Percentiles rank a stretch among this genome's conserved stretches.
Conservation (phyloP, 2,329 filamentous ascomycete genomes). For the Xenosphaeropsis pyriputrescens region DNA sequence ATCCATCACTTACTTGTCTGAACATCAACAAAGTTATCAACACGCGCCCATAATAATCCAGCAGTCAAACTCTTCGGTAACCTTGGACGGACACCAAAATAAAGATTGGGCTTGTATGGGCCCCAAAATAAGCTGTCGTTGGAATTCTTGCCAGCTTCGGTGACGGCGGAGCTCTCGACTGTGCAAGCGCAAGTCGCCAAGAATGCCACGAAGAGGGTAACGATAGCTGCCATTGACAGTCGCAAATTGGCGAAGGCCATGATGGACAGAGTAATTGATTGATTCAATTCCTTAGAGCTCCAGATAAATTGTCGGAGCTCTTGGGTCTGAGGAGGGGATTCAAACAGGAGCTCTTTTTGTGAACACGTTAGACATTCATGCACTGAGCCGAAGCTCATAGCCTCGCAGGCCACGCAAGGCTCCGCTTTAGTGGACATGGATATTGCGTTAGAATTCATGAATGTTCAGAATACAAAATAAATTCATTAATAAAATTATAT, state of each 20-base stretch:
- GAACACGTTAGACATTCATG: no score
- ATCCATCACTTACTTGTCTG: constrained; percentile 50
- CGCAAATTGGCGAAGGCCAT: constrained; percentile 9
- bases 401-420: no score
- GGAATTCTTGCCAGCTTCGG: constrained; percentile 21
- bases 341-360: no score
- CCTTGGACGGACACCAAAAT: constrained; percentile 79
- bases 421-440: no score
- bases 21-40: constrained; percentile 63
- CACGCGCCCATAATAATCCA: constrained; percentile 77
- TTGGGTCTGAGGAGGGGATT: background rate
- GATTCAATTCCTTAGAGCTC: constrained; percentile 6
- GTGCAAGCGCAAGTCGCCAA: background rate
- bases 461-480: no score
- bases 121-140: constrained; percentile 93
- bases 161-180: constrained; percentile 4
- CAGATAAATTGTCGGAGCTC: constrained; percentile 8
- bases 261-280: constrained; percentile 5
- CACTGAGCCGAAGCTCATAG: no score
- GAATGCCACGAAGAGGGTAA: background rate
- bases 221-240: constrained; percentile 5
- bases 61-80: constrained; percentile 69
- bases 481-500: no score
- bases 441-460: no score
- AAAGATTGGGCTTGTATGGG: constrained; percentile 84